A percentile compares a stretch with the other conserved stretches of the same genome.
Evolutionary conservation across 208 protist genomes (phyloP).

Genomic region (Pavlovales sp.): DNA sequence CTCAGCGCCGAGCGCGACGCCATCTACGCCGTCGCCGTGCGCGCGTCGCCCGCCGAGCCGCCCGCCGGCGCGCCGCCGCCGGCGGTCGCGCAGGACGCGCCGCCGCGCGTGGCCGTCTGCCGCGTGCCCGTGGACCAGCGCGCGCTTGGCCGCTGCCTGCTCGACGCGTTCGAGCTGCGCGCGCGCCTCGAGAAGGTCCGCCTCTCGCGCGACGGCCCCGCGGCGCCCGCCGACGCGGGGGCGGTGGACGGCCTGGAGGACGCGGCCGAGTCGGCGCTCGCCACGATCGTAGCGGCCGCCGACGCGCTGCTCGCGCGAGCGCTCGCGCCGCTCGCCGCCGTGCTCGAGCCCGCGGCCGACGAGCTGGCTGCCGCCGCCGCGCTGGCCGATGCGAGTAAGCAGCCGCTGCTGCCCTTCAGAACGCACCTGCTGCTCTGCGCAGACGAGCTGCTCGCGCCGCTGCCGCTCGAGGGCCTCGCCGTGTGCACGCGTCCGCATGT

Average conservation of each 20-base stretch:
- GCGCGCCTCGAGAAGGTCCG: neutral
- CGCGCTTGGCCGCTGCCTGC: neutral
- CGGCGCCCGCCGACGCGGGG: no score
- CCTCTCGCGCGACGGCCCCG: no score
- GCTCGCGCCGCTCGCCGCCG: neutral
- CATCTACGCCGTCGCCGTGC: neutral
- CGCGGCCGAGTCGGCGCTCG: neutral
- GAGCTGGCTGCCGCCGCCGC: neutral
- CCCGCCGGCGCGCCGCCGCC: no score
- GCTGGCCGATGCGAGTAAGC: no score
- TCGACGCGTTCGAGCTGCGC: neutral
- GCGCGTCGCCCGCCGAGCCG: no score
- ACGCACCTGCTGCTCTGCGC: neutral
- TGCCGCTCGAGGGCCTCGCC: neutral
- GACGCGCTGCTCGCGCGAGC: neutral
- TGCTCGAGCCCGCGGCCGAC: neutral
- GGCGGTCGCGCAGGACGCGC: no score
- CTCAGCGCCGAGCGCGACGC: no score
- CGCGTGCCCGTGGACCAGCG: neutral
- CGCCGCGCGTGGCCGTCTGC: neutral
- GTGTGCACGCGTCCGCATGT: neutral
- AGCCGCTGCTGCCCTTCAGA: no score
- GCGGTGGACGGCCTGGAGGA: no score
- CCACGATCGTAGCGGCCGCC: neutral
- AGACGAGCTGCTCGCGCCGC: neutral